A percentile compares a stretch with the other conserved stretches of the same genome.
Evolutionary conservation across 768 basidiomycete genomes (phyloP).

Genomic region (Pleurotus eryngii): DNA sequence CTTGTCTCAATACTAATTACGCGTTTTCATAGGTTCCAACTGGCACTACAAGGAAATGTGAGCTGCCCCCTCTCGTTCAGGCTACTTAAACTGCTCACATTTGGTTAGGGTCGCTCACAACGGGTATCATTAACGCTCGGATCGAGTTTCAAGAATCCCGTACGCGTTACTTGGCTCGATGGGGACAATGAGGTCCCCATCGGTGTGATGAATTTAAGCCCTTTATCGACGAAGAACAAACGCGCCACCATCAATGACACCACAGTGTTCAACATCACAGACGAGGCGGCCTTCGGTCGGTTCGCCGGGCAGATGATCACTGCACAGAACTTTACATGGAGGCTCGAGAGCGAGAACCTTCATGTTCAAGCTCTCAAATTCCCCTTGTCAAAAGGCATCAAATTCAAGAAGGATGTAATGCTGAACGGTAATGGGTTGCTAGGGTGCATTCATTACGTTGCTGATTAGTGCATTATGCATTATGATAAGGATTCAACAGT

Average conservation of each 20-base stretch:
- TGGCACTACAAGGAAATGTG: slow-evolving; percentile 54
- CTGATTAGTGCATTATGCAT: background rate
- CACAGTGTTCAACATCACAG: slow-evolving; percentile 51
- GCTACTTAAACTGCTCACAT: background rate
- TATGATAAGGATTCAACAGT: slow-evolving; percentile 52
- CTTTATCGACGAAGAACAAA: slow-evolving; percentile 48
- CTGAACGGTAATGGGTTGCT: slow-evolving; percentile 43
- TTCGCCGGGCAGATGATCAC: slow-evolving; percentile 68
- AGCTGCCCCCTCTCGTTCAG: slow-evolving; percentile 2
- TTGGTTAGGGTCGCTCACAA: slow-evolving; percentile 57
- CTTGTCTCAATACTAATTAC: too few relatives aligned
- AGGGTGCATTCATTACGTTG: background rate
- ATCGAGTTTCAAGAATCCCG: slow-evolving; percentile 61
- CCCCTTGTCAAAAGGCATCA: slow-evolving; percentile 61
- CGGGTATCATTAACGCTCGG: slow-evolving; percentile 60
- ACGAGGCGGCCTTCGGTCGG: slow-evolving; percentile 55
- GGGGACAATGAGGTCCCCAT: slow-evolving; percentile 39
- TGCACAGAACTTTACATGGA: slow-evolving; percentile 65
- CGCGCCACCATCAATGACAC: slow-evolving; percentile 62
- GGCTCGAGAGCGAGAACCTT: slow-evolving; percentile 51
- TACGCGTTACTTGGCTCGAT: slow-evolving; percentile 59
- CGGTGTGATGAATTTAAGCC: slow-evolving; percentile 50
- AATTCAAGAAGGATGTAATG: slow-evolving; percentile 58
- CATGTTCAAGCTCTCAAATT: slow-evolving; percentile 65
- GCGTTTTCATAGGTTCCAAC: slow-evolving; percentile 38